Base-by-base conservation (phyloP, 305 asterid species). In the Fraxinus velutina region DNA sequence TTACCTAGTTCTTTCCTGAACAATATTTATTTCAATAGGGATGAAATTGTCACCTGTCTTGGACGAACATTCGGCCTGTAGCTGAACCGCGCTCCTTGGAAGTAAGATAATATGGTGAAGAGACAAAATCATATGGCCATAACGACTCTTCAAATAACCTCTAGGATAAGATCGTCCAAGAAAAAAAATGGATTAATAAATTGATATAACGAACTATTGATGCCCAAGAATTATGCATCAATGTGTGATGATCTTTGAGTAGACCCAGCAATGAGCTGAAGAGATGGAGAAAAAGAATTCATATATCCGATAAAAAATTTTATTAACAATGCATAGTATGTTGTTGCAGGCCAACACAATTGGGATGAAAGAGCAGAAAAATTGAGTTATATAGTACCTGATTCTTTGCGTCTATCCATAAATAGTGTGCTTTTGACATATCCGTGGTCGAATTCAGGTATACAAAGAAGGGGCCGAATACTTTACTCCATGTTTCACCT, bases 401-500 rank as follows among this genome's bases (percentile, higher is more conserved):
- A 6, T 85, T 86, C 84, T 90, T 87, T 13, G 90, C 91, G 75
- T 90, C 93, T 19, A 72, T 47, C 92, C 93, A 90, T 27, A 90
- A 71, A 27, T 82, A 80, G 83, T 88, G 55, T 83, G 92, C 89
- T 79, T 87, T 85, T 44, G 90, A 79, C 2, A 86, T 84, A 75
- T 88, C 87, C 32, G 86, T 6, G 37, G 92, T 83, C 32, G 89
- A 15, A 44, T 90, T 90, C 39, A 90, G 89, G 86, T 90, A 86
- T n/a, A 87, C 88, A 73, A 87, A 90, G 84, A 89, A 75, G 52
- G 93, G 93, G 15, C 92, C 91, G 4, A 83, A 81, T 0, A 87
- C 90, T 80, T 90, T 90, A 78, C 87, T 86, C 93, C 93, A 90
- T 22, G 84, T 79, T 82, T 90, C 93, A 10, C 91, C 91, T 84